phyloP scores from a whole-genome alignment of 345 rosid species.

The Brassica nigra region DNA sequence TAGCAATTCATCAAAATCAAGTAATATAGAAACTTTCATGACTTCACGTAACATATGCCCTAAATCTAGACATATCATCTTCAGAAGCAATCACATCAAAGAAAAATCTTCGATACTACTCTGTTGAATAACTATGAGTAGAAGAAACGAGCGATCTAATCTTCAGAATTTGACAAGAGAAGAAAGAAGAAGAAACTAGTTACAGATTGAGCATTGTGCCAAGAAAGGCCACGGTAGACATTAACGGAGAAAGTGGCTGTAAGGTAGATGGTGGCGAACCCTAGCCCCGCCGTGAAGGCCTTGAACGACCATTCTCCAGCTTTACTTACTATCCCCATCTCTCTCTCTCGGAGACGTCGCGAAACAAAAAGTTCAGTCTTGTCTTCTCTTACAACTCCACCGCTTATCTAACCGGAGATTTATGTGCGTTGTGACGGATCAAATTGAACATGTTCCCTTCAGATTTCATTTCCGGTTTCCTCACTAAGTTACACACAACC shows the following conservation, averaged over 20 bases:
- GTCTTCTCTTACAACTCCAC: conserved; percentile 7
- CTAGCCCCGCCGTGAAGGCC: conserved; percentile 74
- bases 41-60: neutral
- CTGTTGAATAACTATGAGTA: neutral
- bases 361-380: neutral
- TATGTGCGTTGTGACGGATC: neutral
- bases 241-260: conserved; percentile 73
- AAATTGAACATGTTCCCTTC: neutral
- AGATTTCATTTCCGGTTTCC: too few species aligned
- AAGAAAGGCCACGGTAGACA: conserved; percentile 69
- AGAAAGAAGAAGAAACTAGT: neutral
- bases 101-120: neutral
- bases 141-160: too few species aligned
- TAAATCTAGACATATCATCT: conserved; percentile 3
- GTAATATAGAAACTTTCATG: too few species aligned
- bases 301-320: conserved; percentile 74
- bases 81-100: conserved; percentile 7
- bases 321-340: conserved; percentile 52
- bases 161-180: too few species aligned
- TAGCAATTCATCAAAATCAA: too few species aligned
- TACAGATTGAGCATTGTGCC: conserved; percentile 77
- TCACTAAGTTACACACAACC: too few species aligned
- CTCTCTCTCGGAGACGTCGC: conserved; percentile 10
- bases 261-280: conserved; percentile 70
- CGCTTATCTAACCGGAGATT: neutral